A percentile compares a stretch with the other conserved stretches of the same genome.
These are phyloP conservation scores for Candida pseudocylindracea DNA, from an alignment of 1,139 yeast genomes.

Conservation along the genomic window DNA sequence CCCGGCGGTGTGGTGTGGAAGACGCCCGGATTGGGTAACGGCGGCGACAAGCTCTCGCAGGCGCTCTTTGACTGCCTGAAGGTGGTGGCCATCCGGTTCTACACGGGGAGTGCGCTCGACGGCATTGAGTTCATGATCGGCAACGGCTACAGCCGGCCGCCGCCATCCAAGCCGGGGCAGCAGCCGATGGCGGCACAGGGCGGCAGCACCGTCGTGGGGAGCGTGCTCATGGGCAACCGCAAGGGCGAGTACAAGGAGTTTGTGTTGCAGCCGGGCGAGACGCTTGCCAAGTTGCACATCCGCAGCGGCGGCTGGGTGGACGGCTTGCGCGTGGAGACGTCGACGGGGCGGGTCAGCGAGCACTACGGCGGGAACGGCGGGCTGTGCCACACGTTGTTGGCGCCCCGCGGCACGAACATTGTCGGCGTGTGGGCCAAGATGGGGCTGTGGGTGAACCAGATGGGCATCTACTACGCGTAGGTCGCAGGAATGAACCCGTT, in stretches of 20 bases:
- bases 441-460: too few relatives aligned
- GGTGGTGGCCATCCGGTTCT: slow-evolving; percentile 30
- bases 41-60: slow-evolving; percentile 6
- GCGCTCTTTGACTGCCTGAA: slow-evolving; percentile 11
- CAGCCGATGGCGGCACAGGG: not conserved
- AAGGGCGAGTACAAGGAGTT: slow-evolving; percentile 38
- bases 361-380: slow-evolving; percentile 20
- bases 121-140: slow-evolving; percentile 24
- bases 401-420: too few relatives aligned
- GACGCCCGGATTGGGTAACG: slow-evolving; percentile 19
- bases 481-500: too few relatives aligned
- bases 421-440: too few relatives aligned
- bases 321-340: slow-evolving; percentile 46
- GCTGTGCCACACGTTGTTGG: too few relatives aligned
- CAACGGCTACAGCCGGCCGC: not conserved
- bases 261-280: slow-evolving; percentile 30
- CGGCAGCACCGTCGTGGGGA: not conserved
- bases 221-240: slow-evolving; percentile 32
- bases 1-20: slow-evolving; percentile 14
- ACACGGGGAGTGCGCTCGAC: slow-evolving; percentile 58
- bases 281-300: slow-evolving; percentile 32
- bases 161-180: too few relatives aligned
- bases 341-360: slow-evolving; percentile 24
- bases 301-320: slow-evolving; percentile 83
- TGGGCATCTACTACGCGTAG: too few relatives aligned